Percentiles rank a stretch among this genome's conserved stretches.
Evolutionary conservation across 1,284 basidiomycete species (phyloP).

Genomic region (Schizophyllum commune): DNA sequence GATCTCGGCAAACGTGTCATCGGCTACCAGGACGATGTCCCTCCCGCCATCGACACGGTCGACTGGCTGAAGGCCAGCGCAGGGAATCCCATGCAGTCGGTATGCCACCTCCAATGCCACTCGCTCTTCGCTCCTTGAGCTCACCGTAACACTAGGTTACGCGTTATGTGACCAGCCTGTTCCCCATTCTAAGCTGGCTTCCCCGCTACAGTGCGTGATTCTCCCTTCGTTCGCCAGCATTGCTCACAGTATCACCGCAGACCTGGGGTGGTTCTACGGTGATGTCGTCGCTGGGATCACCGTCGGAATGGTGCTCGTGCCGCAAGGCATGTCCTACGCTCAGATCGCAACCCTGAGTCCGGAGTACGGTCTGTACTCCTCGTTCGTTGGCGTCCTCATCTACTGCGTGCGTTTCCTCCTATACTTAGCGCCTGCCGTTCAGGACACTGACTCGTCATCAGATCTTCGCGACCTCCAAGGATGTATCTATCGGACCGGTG

Average conservation of each 20-base stretch:
- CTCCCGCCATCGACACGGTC: conserved; percentile 47
- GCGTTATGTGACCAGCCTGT: conserved; percentile 62
- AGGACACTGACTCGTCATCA: conserved; percentile 19
- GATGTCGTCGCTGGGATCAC: conserved; percentile 88
- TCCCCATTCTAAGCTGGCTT: conserved; percentile 82
- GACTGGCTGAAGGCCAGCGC: conserved; percentile 42
- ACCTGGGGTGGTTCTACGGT: conserved; percentile 66
- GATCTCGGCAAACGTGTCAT: conserved; percentile 52
- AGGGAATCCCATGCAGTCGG: conserved; percentile 38
- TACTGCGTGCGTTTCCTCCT: conserved; percentile 55
- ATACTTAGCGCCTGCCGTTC: conserved; percentile 9
- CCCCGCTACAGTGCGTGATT: conserved; percentile 67
- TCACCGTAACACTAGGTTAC: conserved; percentile 26
- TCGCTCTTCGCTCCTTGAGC: conserved; percentile 1
- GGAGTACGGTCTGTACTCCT: conserved; percentile 93
- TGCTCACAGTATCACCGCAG: conserved; percentile 6
- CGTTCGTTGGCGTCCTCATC: conserved; percentile 82
- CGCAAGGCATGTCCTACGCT: conserved; percentile 83
- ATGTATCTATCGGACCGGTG: conserved; percentile 93
- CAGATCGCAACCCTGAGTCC: conserved; percentile 77
- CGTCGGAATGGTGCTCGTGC: conserved; percentile 87
- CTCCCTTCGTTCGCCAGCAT: not conserved
- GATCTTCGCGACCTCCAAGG: conserved; percentile 92
- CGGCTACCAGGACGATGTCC: conserved; percentile 49
- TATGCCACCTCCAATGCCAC: conserved; percentile 21